Base-by-base conservation (phyloP, 164 flowering plant species). In the Nymphaea colorata region DNA sequence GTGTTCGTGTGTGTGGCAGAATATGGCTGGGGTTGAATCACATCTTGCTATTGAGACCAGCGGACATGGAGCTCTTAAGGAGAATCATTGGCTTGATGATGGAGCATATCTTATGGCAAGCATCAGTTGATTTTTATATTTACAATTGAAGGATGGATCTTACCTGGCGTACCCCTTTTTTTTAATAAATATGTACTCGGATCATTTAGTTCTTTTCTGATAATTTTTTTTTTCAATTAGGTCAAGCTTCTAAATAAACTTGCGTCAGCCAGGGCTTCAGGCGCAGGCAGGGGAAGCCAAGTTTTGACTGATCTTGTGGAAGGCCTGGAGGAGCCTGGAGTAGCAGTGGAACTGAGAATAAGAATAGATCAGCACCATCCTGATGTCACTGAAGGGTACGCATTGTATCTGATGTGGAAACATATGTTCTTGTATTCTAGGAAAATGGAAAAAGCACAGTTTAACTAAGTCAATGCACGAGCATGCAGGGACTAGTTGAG, bases 1-100 rank as follows among this genome's bases (percentile, higher is more conserved):
- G 36, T 25, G 36, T 25, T 25, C 36, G 36, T 25, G 36, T 25
- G 36, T 25, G 55, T 82, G 64, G 67, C 87, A 94, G 99, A 94
- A 94, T 73, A 81, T 92, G 59, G 76, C 81, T 72, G 98, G 96
- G 51, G 98, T 82, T 76, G 98, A 94, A 73, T 88, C 99, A 67
- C 94, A 91, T 83, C 79, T 94, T 74, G 99, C 99, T 67, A 94
- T 94, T 76, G 98, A 94, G 78, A 94, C 99, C 68, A 94, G 98
- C 80, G 99, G 99, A 64, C 99, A 94, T 85, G 99, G 98, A 77
- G 99, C 99, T 68, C 92, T 94, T 41, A 91, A 87, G 82, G 99
- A 94, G 82, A 94, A 94, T 72, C 83, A 86, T 70, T 91, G 99
- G 99, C 98, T 94, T 64, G 99, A 94, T 80, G 98, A 91, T 83